phyloP scores from a whole-genome alignment of 2,329 filamentous ascomycete species.

The Colletotrichum acutatum region DNA sequence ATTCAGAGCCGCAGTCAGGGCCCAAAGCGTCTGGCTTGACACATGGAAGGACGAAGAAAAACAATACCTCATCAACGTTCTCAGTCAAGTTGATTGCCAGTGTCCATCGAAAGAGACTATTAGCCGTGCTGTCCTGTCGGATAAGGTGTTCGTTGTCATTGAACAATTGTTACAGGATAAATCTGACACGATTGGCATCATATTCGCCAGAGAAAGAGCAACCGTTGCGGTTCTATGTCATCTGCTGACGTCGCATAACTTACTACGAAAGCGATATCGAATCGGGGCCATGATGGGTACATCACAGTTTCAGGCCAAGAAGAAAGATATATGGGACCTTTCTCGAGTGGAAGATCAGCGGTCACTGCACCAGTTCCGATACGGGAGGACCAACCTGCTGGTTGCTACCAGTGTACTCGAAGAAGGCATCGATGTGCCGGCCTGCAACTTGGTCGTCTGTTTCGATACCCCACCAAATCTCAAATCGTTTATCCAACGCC shows the following conservation, averaged over 20 bases:
- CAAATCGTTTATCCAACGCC: slow-evolving; percentile 70
- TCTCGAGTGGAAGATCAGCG: slow-evolving; percentile 45
- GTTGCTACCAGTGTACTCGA: slow-evolving; percentile 73
- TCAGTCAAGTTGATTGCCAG: slow-evolving; percentile 50
- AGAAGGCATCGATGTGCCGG: slow-evolving; percentile 75
- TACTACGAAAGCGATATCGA: slow-evolving; percentile 55
- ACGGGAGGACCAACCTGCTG: slow-evolving; percentile 65
- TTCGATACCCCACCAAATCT: slow-evolving; percentile 61
- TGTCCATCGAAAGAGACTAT: slow-evolving; percentile 37
- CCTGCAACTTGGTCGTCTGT: slow-evolving; percentile 71
- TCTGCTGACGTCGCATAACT: slow-evolving; percentile 65
- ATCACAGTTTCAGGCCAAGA: slow-evolving; percentile 50
- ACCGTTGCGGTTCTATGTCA: slow-evolving; percentile 70
- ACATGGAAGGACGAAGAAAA: slow-evolving; percentile 62
- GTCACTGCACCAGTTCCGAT: slow-evolving; percentile 60
- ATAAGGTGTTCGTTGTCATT: slow-evolving; percentile 69
- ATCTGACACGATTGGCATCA: slow-evolving; percentile 64
- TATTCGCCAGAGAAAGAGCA: slow-evolving; percentile 74
- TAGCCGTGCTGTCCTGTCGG: slow-evolving; percentile 53
- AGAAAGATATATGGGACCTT: slow-evolving; percentile 54
- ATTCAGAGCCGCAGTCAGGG: slow-evolving; percentile 40
- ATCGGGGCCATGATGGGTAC: slow-evolving; percentile 67
- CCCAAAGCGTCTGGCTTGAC: slow-evolving; percentile 45
- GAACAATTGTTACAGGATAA: slow-evolving; percentile 57
- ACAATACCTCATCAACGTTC: slow-evolving; percentile 61